Conservation (phyloP, 2,329 filamentous ascomycete species). For the Botryotinia globosa region DNA sequence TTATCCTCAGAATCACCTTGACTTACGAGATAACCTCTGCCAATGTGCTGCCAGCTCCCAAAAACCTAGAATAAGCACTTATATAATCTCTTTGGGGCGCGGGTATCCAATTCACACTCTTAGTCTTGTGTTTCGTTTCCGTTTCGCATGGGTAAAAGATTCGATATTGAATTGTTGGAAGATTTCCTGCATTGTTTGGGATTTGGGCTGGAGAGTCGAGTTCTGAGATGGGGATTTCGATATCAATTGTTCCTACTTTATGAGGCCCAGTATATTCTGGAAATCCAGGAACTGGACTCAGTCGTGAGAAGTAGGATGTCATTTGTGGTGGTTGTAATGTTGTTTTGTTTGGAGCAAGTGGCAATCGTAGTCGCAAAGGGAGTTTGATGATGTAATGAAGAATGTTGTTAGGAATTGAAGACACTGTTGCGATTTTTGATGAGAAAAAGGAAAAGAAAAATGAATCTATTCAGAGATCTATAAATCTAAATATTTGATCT, state of each 20-base stretch:
- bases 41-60: constrained; percentile 60
- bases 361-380: background rate
- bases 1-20: background rate
- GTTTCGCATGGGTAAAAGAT: constrained; percentile 73
- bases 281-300: constrained; percentile 70
- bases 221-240: constrained; percentile 70
- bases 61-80: constrained; percentile 71
- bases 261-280: constrained; percentile 74
- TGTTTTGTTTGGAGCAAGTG: background rate
- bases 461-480: background rate
- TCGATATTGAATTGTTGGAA: constrained; percentile 74
- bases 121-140: constrained; percentile 40
- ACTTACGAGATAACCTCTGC: constrained; percentile 60
- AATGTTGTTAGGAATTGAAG: constrained; percentile 5
- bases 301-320: constrained; percentile 43
- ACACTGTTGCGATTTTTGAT: background rate
- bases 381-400: background rate
- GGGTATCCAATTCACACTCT: constrained; percentile 71
- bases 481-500: background rate
- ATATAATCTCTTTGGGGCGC: constrained; percentile 72
- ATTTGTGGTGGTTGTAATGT: constrained; percentile 21
- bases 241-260: constrained; percentile 74
- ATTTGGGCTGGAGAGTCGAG: constrained; percentile 53
- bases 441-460: background rate
- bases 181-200: constrained; percentile 48